A percentile compares a stretch with the other conserved stretches of the same genome.
These are phyloP conservation scores for Salvia splendens DNA, from an alignment of 257 asterid species.

Conservation along the genomic window DNA sequence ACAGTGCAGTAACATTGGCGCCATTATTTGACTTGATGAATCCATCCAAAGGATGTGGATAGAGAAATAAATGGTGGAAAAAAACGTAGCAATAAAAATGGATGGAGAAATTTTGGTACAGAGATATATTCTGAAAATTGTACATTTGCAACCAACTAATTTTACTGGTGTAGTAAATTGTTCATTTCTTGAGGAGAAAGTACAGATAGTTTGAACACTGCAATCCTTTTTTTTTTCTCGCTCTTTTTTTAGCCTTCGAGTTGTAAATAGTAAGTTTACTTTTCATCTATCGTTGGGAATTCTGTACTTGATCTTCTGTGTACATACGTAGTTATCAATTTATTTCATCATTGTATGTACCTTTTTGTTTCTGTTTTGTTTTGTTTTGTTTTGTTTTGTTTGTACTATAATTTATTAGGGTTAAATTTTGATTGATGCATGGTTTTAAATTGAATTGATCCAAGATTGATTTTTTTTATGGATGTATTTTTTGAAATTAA, in stretches of 20 bases:
- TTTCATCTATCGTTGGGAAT: not conserved
- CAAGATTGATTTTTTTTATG: no score
- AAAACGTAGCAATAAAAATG: slow-evolving; percentile 14
- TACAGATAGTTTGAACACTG: slow-evolving; percentile 20
- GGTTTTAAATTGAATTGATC: no score
- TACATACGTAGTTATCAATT: slow-evolving; percentile 21
- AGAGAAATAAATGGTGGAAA: slow-evolving; percentile 37
- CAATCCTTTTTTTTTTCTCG: not conserved
- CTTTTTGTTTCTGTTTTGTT: not conserved
- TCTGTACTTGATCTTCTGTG: slow-evolving; percentile 20
- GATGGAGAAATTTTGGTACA: slow-evolving; percentile 44
- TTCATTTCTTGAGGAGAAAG: slow-evolving; percentile 16
- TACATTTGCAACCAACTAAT: slow-evolving; percentile 44
- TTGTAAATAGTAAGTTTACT: slow-evolving; percentile 32
- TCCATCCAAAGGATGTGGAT: slow-evolving; percentile 71
- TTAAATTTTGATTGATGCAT: not conserved
- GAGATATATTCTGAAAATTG: slow-evolving; percentile 36
- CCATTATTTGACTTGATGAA: slow-evolving; percentile 32
- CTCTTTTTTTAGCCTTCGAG: not conserved
- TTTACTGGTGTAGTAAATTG: slow-evolving; percentile 31
- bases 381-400: not conserved
- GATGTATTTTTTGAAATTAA: no score
- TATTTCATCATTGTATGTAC: not conserved
- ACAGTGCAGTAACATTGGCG: slow-evolving; percentile 20
- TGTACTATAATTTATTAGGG: not conserved